These are phyloP conservation scores for Chamaecrista fasciculata DNA, from an alignment of 306 rosid species.

Conservation along the genomic window DNA sequence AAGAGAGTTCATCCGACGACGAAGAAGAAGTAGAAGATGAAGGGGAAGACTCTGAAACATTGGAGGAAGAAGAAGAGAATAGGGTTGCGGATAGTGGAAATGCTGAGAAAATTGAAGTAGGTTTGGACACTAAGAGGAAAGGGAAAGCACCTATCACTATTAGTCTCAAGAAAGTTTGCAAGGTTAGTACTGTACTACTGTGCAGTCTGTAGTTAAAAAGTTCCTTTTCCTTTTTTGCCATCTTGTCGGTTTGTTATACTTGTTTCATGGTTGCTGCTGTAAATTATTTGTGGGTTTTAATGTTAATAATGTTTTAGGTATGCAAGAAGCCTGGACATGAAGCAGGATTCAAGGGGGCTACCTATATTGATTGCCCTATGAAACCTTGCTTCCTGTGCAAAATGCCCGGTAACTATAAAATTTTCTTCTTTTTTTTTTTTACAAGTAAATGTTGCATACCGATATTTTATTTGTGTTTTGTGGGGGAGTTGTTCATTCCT, in stretches of 20 bases:
- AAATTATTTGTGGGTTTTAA: slow-evolving; percentile 1
- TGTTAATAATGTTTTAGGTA: slow-evolving; percentile 45
- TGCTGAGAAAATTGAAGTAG: slow-evolving; percentile 38
- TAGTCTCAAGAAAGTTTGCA: slow-evolving; percentile 81
- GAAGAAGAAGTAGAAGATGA: slow-evolving; percentile 40
- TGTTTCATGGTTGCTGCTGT: neutral
- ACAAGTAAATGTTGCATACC: neutral
- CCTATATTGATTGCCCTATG: slow-evolving; percentile 96
- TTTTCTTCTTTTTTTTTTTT: neutral
- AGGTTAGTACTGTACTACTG: slow-evolving; percentile 35
- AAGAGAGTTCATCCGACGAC: slow-evolving; percentile 70
- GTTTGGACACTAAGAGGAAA: slow-evolving; percentile 42
- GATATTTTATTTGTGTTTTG: neutral
- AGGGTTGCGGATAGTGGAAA: slow-evolving; percentile 25
- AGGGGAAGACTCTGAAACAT: neutral
- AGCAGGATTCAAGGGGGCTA: slow-evolving; percentile 95
- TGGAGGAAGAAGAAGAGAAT: slow-evolving; percentile 27
- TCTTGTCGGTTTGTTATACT: too few species aligned
- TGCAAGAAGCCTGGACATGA: slow-evolving; percentile 93
- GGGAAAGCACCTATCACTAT: slow-evolving; percentile 63
- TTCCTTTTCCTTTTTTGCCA: neutral
- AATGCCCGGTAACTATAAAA: slow-evolving; percentile 62
- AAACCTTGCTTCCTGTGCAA: slow-evolving; percentile 97
- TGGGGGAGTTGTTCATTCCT: neutral
- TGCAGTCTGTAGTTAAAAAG: neutral